Evolutionary conservation across 345 rosid species (phyloP).

Genomic region (Citrus trifoliata): DNA sequence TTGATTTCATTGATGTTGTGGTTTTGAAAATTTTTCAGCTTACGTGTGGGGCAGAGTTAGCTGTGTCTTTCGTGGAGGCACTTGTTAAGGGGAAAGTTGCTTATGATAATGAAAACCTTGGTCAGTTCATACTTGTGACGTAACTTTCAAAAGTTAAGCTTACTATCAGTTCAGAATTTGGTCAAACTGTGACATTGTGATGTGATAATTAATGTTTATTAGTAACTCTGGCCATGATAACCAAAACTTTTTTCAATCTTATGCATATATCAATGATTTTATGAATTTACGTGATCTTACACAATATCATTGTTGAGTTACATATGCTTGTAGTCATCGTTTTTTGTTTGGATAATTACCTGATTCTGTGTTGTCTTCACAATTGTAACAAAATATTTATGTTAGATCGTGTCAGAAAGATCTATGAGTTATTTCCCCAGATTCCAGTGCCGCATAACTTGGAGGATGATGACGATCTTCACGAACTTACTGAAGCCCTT

Average conservation of each 20-base stretch:
- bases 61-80: slow-evolving; percentile 63
- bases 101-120: slow-evolving; percentile 60
- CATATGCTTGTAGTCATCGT: neutral
- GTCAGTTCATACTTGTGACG: slow-evolving; percentile 44
- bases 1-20: slow-evolving; percentile 4
- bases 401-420: slow-evolving; percentile 74
- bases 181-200: neutral
- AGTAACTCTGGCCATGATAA: neutral
- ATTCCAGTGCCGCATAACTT: slow-evolving; percentile 69
- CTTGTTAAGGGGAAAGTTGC: slow-evolving; percentile 73
- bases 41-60: slow-evolving; percentile 92
- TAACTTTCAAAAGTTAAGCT: neutral
- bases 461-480: slow-evolving; percentile 70
- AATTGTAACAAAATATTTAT: slow-evolving; percentile 29
- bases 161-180: neutral
- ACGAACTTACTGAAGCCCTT: slow-evolving; percentile 75
- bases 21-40: slow-evolving; percentile 43
- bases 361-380: neutral
- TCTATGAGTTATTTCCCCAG: slow-evolving; percentile 77
- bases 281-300: neutral
- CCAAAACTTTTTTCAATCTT: neutral
- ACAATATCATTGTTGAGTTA: neutral
- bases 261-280: neutral
- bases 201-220: neutral
- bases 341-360: neutral